These are phyloP conservation scores for Parascedosporium putredinis DNA, from an alignment of 2,329 filamentous ascomycete genomes.

Conservation along the genomic window DNA sequence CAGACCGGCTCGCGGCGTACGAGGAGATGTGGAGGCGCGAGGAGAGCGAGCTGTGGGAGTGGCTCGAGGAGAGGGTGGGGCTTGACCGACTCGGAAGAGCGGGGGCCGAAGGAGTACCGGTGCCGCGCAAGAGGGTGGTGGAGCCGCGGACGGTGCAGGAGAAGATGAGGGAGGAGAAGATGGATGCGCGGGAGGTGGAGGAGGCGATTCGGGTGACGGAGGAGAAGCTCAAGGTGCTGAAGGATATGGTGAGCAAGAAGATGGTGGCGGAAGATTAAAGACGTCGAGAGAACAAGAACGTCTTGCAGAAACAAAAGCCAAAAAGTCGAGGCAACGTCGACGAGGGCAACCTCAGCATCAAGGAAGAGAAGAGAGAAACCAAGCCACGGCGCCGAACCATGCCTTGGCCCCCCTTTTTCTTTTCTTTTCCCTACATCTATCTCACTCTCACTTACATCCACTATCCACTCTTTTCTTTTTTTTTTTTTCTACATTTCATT, in stretches of 20 bases:
- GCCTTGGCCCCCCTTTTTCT: slow-evolving; percentile 2
- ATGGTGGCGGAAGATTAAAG: slow-evolving; percentile 8
- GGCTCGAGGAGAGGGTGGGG: slow-evolving; percentile 79
- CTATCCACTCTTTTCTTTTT: not conserved
- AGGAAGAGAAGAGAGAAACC: not conserved
- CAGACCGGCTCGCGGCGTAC: slow-evolving; percentile 70
- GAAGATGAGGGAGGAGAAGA: slow-evolving; percentile 45
- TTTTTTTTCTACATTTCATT: not conserved
- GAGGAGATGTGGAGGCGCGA: slow-evolving; percentile 87
- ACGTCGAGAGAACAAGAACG: not conserved
- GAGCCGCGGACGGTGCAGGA: slow-evolving; percentile 50
- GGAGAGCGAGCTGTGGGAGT: slow-evolving; percentile 84
- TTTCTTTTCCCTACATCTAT: slow-evolving; percentile 5
- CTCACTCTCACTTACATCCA: not conserved
- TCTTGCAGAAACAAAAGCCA: not conserved
- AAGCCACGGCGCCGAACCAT: not conserved
- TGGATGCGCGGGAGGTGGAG: slow-evolving; percentile 64
- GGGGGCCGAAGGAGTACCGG: too few relatives aligned
- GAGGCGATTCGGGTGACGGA: slow-evolving; percentile 81
- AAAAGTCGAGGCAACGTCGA: too few relatives aligned
- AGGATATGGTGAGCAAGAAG: slow-evolving; percentile 53
- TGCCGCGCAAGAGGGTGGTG: slow-evolving; percentile 38
- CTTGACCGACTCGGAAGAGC: slow-evolving; percentile 46
- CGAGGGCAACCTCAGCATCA: too few relatives aligned
- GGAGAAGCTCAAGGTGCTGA: slow-evolving; percentile 68